Percentiles rank a stretch among this genome's conserved stretches.
Conservation (phyloP, 805 yeast genomes). For the Schizosaccharomyces octosporus region DNA sequence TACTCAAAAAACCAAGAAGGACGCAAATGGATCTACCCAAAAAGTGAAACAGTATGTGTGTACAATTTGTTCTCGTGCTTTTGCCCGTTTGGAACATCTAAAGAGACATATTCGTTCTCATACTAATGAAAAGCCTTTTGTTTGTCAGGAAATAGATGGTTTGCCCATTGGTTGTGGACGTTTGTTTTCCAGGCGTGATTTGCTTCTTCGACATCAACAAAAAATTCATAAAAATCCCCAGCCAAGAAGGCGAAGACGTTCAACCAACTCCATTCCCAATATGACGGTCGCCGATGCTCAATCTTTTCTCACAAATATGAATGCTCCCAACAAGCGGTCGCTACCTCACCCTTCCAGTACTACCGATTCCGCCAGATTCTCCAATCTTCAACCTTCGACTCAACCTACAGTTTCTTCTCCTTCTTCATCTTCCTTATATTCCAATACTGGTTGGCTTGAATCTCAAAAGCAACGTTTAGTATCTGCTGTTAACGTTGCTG, state of each 20-base stretch:
- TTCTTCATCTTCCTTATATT: too few species aligned
- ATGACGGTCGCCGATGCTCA: not conserved
- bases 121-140: conserved; percentile 87
- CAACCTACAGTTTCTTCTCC: too few species aligned
- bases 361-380: not conserved
- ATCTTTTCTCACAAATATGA: not conserved
- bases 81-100: conserved; percentile 83
- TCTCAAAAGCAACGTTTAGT: not conserved
- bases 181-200: conserved; percentile 19
- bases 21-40: conserved; percentile 32
- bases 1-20: not conserved
- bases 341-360: not conserved
- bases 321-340: not conserved
- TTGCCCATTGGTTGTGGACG: conserved; percentile 48
- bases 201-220: conserved; percentile 71
- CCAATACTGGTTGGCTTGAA: not conserved
- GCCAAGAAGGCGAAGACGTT: not conserved
- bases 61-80: conserved; percentile 73
- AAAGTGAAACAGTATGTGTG: conserved; percentile 89
- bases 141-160: conserved; percentile 87
- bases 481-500: not conserved
- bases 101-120: conserved; percentile 85
- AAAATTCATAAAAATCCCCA: conserved; percentile 33
- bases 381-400: too few species aligned
- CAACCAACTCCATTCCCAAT: not conserved